Evolutionary conservation across 768 basidiomycete species (phyloP), one percentile per base, ranked within the genome.

Genomic region (Trametes villosa): DNA sequence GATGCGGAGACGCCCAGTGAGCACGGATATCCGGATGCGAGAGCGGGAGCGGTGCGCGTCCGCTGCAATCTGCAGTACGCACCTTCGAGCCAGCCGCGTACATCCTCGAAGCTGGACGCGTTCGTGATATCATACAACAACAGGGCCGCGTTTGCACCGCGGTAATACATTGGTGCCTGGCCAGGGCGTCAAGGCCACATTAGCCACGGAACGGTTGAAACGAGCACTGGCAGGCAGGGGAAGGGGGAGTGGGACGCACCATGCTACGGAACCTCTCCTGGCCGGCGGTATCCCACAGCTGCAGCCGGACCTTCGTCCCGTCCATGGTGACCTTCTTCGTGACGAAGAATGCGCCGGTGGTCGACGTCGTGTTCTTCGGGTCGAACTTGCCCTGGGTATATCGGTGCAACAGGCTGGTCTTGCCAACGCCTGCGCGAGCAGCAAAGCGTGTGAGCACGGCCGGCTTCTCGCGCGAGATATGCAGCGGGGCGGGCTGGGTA

Each of bases 61-160:
- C 53, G 44, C 40, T 45, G 53, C 40, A 31, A 30, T 1, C 24
- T 24, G 26, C 41, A 41, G 5, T 31, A 69, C 81, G 62, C 67
- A 87, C 94, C 94, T 79, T 92, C 89, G 52, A 92, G 82, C 95
- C 95, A 98, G 65, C 91, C 90, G 66, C 88, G 85, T 68, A 97
- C 85, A 73, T 96, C 95, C 63, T 93, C 87, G 78, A 98, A 94
- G 27, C 91, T 90, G 57, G 88, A 80, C 60, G 84, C 83, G 76
- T 92, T 93, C 70, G 96, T 96, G 67, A 96, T 93, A 81, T 98
- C 95, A 78, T 98, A 98, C 72, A 96, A 82, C 67, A 97, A 81
- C 64, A 98, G 83, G 36, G 95, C 95, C 65, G 94, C 95, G 72
- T 96, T 92, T 69, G 95, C 92, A 72, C 94, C 94, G 77, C 94